Conservation (phyloP, 2,329 filamentous ascomycete genomes). For the Rachicladosporium sp. region DNA sequence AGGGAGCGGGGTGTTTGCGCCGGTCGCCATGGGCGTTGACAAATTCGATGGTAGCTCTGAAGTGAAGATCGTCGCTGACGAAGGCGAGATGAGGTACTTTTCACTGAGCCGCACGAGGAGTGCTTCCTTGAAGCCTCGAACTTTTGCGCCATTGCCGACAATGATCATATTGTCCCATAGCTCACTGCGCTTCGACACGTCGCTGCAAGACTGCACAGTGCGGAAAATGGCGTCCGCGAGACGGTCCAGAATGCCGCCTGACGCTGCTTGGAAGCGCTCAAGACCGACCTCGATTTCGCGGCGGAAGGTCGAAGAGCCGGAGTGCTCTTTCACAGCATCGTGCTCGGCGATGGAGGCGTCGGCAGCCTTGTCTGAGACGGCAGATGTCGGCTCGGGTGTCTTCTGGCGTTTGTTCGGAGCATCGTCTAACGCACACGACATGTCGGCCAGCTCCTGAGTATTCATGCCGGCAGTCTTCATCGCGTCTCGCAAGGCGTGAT, state of each 20-base stretch:
- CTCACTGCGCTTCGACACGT: conserved; percentile 69
- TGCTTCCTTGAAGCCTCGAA: conserved; percentile 74
- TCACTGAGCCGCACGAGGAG: conserved; percentile 66
- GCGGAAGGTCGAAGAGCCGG: conserved; percentile 24
- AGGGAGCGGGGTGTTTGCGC: conserved; percentile 75
- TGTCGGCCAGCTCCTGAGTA: conserved; percentile 35
- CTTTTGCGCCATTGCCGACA: conserved; percentile 70
- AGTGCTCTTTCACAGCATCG: conserved; percentile 14
- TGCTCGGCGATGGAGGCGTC: conserved; percentile 15
- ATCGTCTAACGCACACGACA: conserved; percentile 40
- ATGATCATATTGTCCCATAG: conserved; percentile 91
- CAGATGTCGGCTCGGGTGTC: conserved; percentile 23
- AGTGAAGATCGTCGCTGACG: conserved; percentile 89
- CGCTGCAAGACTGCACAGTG: conserved; percentile 69
- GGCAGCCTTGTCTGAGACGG: conserved; percentile 22
- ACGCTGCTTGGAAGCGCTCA: conserved; percentile 56
- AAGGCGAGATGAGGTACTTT: conserved; percentile 83
- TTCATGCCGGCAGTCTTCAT: conserved; percentile 39
- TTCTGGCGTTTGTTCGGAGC: conserved; percentile 29
- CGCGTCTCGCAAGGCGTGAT: conserved; percentile 44
- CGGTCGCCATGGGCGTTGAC: conserved; percentile 80
- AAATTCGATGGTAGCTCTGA: conserved; percentile 91
- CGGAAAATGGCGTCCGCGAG: conserved; percentile 77
- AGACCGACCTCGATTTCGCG: conserved; percentile 64
- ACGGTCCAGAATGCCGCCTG: conserved; percentile 62